Evolutionary conservation across 169 alveolate species (phyloP), one percentile per base, ranked within the genome.

Genomic region (Cryptosporidium viatorum): DNA sequence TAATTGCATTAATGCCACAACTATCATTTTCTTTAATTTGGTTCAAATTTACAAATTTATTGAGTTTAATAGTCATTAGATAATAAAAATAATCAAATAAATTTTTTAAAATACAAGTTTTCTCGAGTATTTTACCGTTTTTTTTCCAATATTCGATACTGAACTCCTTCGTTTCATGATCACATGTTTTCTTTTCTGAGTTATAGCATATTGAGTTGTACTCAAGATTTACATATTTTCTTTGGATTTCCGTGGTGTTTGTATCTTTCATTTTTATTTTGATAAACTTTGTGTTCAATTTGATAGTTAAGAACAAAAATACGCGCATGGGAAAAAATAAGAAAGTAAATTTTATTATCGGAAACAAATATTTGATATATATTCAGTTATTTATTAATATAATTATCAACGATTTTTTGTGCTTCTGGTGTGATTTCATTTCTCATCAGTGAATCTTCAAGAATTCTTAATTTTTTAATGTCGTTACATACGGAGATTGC

Each of bases 81-180:
- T 51, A 0, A 7, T 45, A 26, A n/a, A 51, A 71, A 16, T 50
- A 50, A 14, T 71, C 39, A 21, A 71, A 29, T 21, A 26, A 35
- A n/a, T 71, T 50, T 33, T 50, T 41, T 45, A 6, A 33, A 35
- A 71, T 71, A 31, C 29, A 33, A 29, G 16, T 51, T 26, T 26
- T 71, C 12, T 45, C 50, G 37, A 21, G 14, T 16, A 8, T 12
- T 23, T 35, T 16, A 26, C 67, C 43, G 23, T 50, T 71, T 43
- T 71, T 71, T 50, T 18, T 71, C 85, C 85, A 71, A 18, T 71
- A 71, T 48, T 71, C 85, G 8, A 71, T 71, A 71, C 31, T 29
- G 12, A 51, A 16, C 18, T 50, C 68, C 26, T 71, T 50, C 29
- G 12, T 16, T 21, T 8, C n/a, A 50, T 55, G 29, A 14, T 39